These are phyloP conservation scores for Pichia cephalocereana DNA, from an alignment of 805 yeast genomes.

Conservation along the genomic window DNA sequence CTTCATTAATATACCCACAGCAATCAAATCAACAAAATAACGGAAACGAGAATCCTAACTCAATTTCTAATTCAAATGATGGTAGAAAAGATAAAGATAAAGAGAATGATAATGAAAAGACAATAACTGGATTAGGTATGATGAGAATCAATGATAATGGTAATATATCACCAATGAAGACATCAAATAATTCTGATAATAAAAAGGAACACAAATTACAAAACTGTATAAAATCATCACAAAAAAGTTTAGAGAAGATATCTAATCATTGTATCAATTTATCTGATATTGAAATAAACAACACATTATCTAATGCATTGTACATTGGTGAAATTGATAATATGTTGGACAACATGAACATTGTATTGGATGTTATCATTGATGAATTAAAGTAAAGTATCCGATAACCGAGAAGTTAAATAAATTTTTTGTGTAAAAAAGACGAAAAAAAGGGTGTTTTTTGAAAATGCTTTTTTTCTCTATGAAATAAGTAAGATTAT, in stretches of 20 bases:
- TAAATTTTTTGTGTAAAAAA: not conserved
- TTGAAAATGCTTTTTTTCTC: too few species aligned
- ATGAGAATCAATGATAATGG: conserved; percentile 5
- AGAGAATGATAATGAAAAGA: not conserved
- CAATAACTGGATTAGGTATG: conserved; percentile 9
- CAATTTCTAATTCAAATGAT: not conserved
- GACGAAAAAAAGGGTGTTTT: too few species aligned
- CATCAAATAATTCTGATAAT: not conserved
- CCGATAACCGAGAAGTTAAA: not conserved
- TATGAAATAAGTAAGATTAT: too few species aligned
- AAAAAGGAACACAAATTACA: not conserved
- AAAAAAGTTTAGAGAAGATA: conserved; percentile 1
- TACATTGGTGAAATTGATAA: conserved; percentile 5
- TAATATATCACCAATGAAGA: conserved; percentile 3
- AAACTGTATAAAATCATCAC: not conserved
- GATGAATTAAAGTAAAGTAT: not conserved
- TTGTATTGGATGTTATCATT: not conserved
- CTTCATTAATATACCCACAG: not conserved
- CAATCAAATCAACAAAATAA: not conserved
- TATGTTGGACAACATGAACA: conserved; percentile 4
- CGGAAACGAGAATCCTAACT: not conserved
- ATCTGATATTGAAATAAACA: not conserved
- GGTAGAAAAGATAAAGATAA: not conserved
- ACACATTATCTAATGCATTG: not conserved
- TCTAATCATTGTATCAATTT: not conserved